A percentile compares a stretch with the other conserved stretches of the same genome.
Evolutionary conservation across 2,329 filamentous ascomycete genomes (phyloP).

Genomic region (Dactylellina parvicollis): DNA sequence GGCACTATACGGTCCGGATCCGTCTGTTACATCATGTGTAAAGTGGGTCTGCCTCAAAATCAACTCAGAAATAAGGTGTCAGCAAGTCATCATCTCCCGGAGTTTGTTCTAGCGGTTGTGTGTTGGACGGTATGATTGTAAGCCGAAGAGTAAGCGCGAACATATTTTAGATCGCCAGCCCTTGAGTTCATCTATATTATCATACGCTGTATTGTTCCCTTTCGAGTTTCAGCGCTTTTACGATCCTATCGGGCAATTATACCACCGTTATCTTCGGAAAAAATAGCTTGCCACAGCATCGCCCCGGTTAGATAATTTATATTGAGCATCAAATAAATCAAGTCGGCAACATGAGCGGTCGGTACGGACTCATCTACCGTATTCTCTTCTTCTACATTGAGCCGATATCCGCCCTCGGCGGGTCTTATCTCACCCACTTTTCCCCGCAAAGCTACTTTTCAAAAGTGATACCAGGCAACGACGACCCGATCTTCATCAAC

Average conservation of each 20-base stretch:
- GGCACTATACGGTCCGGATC: neutral
- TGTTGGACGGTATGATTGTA: too few relatives aligned
- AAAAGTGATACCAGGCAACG: slow-evolving; percentile 18
- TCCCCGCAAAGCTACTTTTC: slow-evolving; percentile 33
- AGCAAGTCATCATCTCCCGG: neutral
- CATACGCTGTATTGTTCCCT: too few relatives aligned
- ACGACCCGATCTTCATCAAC: slow-evolving; percentile 28
- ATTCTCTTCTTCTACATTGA: slow-evolving; percentile 43
- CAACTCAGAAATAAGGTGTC: neutral
- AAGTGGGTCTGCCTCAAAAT: neutral
- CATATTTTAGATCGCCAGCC: too few relatives aligned
- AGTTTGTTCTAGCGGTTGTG: too few relatives aligned
- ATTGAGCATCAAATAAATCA: slow-evolving; percentile 1
- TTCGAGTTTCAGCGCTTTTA: too few relatives aligned
- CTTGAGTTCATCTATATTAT: too few relatives aligned
- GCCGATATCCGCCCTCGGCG: slow-evolving; percentile 29
- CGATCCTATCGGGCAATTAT: too few relatives aligned
- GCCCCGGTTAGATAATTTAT: too few relatives aligned
- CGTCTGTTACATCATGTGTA: neutral
- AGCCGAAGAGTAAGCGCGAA: too few relatives aligned
- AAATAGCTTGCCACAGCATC: too few relatives aligned
- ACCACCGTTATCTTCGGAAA: too few relatives aligned
- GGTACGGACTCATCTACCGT: slow-evolving; percentile 36
- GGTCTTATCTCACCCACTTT: slow-evolving; percentile 38
- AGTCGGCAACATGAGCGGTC: slow-evolving; percentile 13